phyloP scores from a whole-genome alignment of 75 land plant species.

The Cunninghamia lanceolata region DNA sequence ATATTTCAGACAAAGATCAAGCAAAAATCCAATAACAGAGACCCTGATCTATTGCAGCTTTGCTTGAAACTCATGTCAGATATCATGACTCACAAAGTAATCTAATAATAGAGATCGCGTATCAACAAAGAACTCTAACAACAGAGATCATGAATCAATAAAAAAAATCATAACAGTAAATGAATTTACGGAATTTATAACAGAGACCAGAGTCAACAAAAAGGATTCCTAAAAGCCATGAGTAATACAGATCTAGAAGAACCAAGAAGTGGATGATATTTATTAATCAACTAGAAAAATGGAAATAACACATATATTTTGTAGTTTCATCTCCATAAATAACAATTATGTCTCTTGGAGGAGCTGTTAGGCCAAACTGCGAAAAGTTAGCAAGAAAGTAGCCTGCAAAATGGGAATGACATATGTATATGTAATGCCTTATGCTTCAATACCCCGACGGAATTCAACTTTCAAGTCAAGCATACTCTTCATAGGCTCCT shows the following conservation, averaged over 20 bases:
- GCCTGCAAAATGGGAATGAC: constrained; percentile 27
- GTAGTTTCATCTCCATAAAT: constrained; percentile 32
- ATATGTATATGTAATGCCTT: constrained; percentile 43
- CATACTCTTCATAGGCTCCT: too few relatives aligned
- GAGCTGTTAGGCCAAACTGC: constrained; percentile 12
- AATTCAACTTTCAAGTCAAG: constrained; percentile 18
- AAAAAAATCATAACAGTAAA: background rate
- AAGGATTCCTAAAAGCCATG: background rate
- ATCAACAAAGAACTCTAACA: background rate
- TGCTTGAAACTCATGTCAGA: background rate
- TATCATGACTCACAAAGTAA: background rate
- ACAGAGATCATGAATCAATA: background rate
- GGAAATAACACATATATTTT: constrained; percentile 15
- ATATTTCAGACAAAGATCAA: background rate
- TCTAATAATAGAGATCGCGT: background rate
- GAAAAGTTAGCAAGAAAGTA: constrained; percentile 26
- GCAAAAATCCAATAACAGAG: background rate
- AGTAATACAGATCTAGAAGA: background rate
- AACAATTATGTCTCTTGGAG: constrained; percentile 37
- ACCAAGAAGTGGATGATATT: too few relatives aligned
- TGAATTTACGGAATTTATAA: too few relatives aligned
- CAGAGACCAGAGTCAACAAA: background rate
- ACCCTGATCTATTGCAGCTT: background rate
- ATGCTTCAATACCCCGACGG: constrained; percentile 26
- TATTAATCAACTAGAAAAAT: background rate